phyloP scores from a whole-genome alignment of 2,329 filamentous ascomycete genomes.

The Colletotrichum nymphaeae region DNA sequence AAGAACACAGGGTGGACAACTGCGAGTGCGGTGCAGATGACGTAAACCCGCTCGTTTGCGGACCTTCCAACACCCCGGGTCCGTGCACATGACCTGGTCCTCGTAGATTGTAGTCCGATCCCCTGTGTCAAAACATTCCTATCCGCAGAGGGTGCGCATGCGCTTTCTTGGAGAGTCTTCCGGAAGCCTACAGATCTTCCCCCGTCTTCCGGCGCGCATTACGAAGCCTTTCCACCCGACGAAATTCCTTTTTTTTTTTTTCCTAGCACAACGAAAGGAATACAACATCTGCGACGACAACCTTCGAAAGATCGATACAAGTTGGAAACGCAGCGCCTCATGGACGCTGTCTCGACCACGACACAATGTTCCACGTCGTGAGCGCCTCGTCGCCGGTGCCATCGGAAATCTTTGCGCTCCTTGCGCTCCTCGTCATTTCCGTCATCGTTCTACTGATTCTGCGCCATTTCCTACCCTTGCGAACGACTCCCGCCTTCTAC shows the following conservation, averaged over 20 bases:
- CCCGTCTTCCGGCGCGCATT: background rate
- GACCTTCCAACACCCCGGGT: slow-evolving; percentile 29
- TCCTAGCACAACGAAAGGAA: background rate
- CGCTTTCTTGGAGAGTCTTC: background rate
- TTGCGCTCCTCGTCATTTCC: slow-evolving; percentile 80
- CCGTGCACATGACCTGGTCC: slow-evolving; percentile 32
- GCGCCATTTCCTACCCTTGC: slow-evolving; percentile 89
- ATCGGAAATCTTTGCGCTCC: slow-evolving; percentile 81
- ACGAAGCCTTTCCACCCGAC: background rate
- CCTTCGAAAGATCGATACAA: background rate
- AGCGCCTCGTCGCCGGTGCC: slow-evolving; percentile 73
- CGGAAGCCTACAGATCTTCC: slow-evolving; percentile 4
- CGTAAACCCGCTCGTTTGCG: slow-evolving; percentile 28
- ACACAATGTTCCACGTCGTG: slow-evolving; percentile 63
- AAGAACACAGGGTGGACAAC: slow-evolving; percentile 4
- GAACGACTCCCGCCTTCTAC: slow-evolving; percentile 90
- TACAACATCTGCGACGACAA: background rate
- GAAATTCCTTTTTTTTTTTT: background rate
- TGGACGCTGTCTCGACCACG: slow-evolving; percentile 26
- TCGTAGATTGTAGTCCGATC: slow-evolving; percentile 7
- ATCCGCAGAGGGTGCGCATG: background rate
- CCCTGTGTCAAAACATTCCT: slow-evolving; percentile 17
- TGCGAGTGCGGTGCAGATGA: slow-evolving; percentile 20
- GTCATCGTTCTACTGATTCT: slow-evolving; percentile 84
- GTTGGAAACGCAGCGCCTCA: slow-evolving; percentile 18